These are phyloP conservation scores for Botryotinia calthae DNA, from an alignment of 2,329 filamentous ascomycete genomes.

Conservation along the genomic window DNA sequence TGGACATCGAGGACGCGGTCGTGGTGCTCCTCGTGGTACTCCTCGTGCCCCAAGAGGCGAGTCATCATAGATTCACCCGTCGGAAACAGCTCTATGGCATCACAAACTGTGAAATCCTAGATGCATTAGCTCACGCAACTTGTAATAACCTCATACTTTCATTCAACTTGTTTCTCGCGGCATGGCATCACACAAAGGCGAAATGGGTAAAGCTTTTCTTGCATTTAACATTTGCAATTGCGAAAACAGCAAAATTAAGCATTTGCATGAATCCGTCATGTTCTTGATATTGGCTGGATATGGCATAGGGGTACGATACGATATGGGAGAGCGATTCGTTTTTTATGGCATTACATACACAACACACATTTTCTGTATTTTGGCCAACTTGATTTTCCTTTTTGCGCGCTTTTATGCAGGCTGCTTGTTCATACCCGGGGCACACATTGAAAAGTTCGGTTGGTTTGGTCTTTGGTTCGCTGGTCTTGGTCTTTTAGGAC, in stretches of 20 bases:
- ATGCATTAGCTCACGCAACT: constrained; percentile 8
- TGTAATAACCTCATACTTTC: constrained; percentile 20
- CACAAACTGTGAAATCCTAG: not conserved
- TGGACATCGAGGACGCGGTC: constrained; percentile 38
- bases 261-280: constrained; percentile 21
- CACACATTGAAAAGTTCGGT: constrained; percentile 17
- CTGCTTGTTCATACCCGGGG: constrained; percentile 19
- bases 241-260: constrained; percentile 19
- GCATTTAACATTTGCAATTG: constrained; percentile 18
- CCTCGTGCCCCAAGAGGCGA: constrained; percentile 28
- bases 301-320: constrained; percentile 16
- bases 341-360: constrained; percentile 13
- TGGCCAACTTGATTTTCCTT: constrained; percentile 16
- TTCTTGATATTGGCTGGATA: constrained; percentile 22
- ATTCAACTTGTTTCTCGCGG: constrained; percentile 22
- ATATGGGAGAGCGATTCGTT: constrained; percentile 18
- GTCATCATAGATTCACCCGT: constrained; percentile 14
- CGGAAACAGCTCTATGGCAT: not conserved
- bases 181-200: constrained; percentile 23
- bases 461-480: constrained; percentile 16
- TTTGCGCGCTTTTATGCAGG: constrained; percentile 12
- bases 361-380: constrained; percentile 16
- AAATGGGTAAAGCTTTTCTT: constrained; percentile 22
- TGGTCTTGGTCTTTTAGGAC: constrained; percentile 17
- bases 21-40: constrained; percentile 28